Evolutionary conservation across 164 flowering plant species (phyloP).

Genomic region (Nelumbo lutea): DNA sequence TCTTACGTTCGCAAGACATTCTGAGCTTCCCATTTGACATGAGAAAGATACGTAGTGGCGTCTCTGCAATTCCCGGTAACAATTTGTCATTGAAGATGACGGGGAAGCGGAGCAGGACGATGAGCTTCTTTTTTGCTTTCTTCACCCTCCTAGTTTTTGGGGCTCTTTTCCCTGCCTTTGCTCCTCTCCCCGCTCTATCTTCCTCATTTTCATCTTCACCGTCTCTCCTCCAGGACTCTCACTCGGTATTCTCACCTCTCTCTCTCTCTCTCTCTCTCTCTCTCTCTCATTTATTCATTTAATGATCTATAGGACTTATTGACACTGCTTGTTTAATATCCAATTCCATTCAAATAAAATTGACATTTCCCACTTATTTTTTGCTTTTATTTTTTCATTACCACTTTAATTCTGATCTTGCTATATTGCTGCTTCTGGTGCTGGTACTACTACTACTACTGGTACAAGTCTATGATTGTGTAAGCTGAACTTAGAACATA

Average conservation of each 20-base stretch:
- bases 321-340: not conserved
- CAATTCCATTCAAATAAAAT: no score
- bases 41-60: not conserved
- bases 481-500: not conserved
- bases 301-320: not conserved
- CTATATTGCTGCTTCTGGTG: not conserved
- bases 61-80: not conserved
- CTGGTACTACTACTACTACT: not conserved
- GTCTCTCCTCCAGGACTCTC: slow-evolving; percentile 8
- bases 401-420: not conserved
- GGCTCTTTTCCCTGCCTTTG: slow-evolving; percentile 35
- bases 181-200: slow-evolving; percentile 49
- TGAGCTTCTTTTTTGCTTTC: slow-evolving; percentile 26
- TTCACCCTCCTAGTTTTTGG: slow-evolving; percentile 24
- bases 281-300: not conserved
- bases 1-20: no score
- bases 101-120: slow-evolving; percentile 22
- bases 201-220: slow-evolving; percentile 11
- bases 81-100: slow-evolving; percentile 20
- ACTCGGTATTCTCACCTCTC: not conserved
- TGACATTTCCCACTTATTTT: not conserved
- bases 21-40: not conserved
- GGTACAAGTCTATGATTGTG: not conserved
- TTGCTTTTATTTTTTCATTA: not conserved
- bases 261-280: not conserved